Base-by-base conservation (phyloP, 2,329 filamentous ascomycete species). In the Fusarium sp. region DNA sequence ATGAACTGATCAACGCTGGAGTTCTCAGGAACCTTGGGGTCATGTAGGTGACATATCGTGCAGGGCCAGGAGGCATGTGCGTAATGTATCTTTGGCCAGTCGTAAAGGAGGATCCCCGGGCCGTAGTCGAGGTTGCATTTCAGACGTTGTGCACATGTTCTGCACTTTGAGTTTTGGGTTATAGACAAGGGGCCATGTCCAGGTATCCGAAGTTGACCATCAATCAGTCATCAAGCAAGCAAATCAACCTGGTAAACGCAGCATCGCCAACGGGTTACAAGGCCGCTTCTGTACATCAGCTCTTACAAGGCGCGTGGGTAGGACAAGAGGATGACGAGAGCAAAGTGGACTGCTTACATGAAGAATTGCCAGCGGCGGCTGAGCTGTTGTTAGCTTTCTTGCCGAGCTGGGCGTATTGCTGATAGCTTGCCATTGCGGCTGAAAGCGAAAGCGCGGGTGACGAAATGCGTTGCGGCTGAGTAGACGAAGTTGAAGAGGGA, bases 401-500 rank as follows among this genome's bases (percentile, higher is more conserved):
- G 44, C 71, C 71, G 62, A 75, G 70, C 65, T 75, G 73, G 42
- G 74, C 73, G 52, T 76, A 73, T 50, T 75, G 71, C 60, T 76
- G 73, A 71, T 73, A 76, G 67, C 73, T 76, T 65, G 73, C 74
- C 74, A 76, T 76, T 45, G 64, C 65, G 56, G 67, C 69, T 43
- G 43, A 45, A 44, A 30, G 55, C 40, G 40, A 45, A 44, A 30
- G 55, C 43, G 46, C 50, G 57, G 27, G 32, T 22, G 47, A 42
- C 20, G 22, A 46, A 45, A 47, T 51, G 54, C 44, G 60, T 42
- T 68, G 29, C 43, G 60, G 55, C 58, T 52, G 47, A 44, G 43
- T 30, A 14, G 29, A 49, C 15, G 30, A 57, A 56, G 25, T 25
- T 22, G 25, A 59, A n/a, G 24, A n/a, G 40, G 40, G 12, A 54